Evolutionary conservation across 805 yeast species (phyloP).

Genomic region (Candida oleophila): DNA sequence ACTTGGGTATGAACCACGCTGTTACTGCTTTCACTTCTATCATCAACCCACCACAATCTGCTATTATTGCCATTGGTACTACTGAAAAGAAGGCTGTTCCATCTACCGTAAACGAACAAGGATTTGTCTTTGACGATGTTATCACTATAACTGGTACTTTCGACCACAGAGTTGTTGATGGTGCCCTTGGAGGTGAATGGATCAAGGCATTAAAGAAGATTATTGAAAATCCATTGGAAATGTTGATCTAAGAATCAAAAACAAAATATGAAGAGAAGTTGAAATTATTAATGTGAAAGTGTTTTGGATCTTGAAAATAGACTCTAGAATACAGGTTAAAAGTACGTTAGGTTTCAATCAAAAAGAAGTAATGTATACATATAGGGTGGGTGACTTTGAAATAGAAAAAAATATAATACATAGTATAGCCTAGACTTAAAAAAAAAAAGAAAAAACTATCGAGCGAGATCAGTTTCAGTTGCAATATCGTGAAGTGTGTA

Average conservation of each 20-base stretch:
- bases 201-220: constrained; percentile 89
- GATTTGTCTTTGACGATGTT: constrained; percentile 88
- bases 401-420: neutral
- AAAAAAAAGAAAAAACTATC: neutral
- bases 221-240: constrained; percentile 93
- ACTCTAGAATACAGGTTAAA: neutral
- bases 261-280: neutral
- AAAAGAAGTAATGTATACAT: neutral
- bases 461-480: too few relatives aligned
- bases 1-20: constrained; percentile 98
- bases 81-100: constrained; percentile 90
- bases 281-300: too few relatives aligned
- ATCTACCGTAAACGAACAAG: constrained; percentile 86
- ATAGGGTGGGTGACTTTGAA: neutral
- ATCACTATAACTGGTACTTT: constrained; percentile 94
- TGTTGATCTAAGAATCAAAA: constrained; percentile 58
- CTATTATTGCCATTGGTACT: constrained; percentile 93
- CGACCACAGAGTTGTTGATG: constrained; percentile 97
- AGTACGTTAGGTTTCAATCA: neutral
- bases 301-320: too few relatives aligned
- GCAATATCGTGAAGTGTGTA: too few relatives aligned
- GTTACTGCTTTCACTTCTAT: constrained; percentile 92
- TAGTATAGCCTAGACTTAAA: neutral
- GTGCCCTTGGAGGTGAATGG: constrained; percentile 97
- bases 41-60: constrained; percentile 95